A percentile compares a stretch with the other conserved stretches of the same genome.
Conservation (phyloP, 495 filamentous ascomycete species). For the Aspergillus indologenus region DNA sequence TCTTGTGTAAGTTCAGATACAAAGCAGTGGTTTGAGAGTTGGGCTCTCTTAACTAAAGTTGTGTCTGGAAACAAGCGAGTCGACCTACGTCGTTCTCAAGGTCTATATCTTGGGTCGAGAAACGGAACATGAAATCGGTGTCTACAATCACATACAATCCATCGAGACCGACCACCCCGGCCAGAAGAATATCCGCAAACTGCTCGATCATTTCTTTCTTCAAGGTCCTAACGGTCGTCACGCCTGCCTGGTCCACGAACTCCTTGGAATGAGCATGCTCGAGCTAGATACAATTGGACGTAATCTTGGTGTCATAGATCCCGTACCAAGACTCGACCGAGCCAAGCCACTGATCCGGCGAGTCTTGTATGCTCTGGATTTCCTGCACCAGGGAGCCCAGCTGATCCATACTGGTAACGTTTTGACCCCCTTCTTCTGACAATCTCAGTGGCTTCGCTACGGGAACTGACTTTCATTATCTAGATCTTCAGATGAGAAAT, state of each 20-base stretch:
- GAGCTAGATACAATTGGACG: background rate
- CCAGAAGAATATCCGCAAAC: background rate
- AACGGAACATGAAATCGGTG: background rate
- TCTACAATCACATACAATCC: constrained; percentile 3
- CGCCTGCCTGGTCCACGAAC: constrained; percentile 31
- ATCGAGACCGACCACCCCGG: constrained; percentile 4
- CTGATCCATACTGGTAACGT: constrained; percentile 41
- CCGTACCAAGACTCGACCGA: constrained; percentile 9
- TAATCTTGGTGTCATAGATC: background rate
- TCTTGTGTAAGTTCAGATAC: constrained; percentile 20
- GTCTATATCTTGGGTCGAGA: background rate
- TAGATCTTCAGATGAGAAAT: constrained; percentile 20
- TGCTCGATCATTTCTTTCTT: background rate
- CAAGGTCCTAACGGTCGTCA: constrained; percentile 28
- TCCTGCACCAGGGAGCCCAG: constrained; percentile 33
- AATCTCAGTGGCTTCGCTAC: too few species aligned
- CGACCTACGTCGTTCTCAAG: background rate
- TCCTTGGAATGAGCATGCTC: constrained; percentile 16
- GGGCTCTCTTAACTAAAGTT: too few species aligned
- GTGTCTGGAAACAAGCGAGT: too few species aligned
- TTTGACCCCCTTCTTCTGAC: background rate
- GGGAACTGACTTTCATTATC: background rate
- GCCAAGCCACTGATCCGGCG: constrained; percentile 21
- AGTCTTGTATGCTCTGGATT: constrained; percentile 36
- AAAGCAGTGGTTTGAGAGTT: background rate